Evolutionary conservation across 2,329 filamentous ascomycete genomes (phyloP), one percentile per base, ranked within the genome.

Genomic region (Alternaria conjuncta): DNA sequence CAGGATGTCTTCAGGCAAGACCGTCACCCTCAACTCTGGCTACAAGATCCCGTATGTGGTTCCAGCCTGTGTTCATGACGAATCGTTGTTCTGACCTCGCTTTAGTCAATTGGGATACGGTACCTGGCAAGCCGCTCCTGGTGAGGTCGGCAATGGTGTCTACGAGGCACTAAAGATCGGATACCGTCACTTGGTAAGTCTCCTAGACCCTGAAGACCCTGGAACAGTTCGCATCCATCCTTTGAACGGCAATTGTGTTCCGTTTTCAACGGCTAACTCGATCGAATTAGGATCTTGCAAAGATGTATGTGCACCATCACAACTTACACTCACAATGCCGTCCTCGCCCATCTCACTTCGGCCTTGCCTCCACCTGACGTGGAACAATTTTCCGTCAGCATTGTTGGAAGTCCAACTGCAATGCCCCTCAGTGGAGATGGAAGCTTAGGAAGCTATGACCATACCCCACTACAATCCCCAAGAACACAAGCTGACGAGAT

Each of bases 21-120:
- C 72, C n/a, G 68, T 73, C 36, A 75, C 70, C 15, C 71, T 77
- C 45, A 77, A 69, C 67, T 72, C 71, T 26, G 75, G 75, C 57
- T 25, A 70, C 67, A 75, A 75, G 64, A 77, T 96, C 69, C 90
- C 75, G 73, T 75, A 68, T 11, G 72, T 64, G 71, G 89, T 90
- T 60, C 5, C 30, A 43, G 4, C 12, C 1, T 20, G 2, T 30
- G n/a, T 18, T 8, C 20, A 36, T 50, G 5, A 21, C 8, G 15
- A 20, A 46, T 13, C n/a, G 15, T n/a, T 3, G 21, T 46, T 43
- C 41, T 56, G 21, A 53, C 28, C 41, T 9, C 53, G 83, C 92
- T 47, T 78, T 74, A 76, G 73, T 49, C 73, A 75, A 64, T 64
- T 78, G 82, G 76, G 75, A 56, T 77, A 75, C 47, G 76, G 76